Percentiles rank a stretch among this genome's conserved stretches.
phyloP scores from a whole-genome alignment of 805 yeast species.

The Cyberlindnera subsufficiens region DNA sequence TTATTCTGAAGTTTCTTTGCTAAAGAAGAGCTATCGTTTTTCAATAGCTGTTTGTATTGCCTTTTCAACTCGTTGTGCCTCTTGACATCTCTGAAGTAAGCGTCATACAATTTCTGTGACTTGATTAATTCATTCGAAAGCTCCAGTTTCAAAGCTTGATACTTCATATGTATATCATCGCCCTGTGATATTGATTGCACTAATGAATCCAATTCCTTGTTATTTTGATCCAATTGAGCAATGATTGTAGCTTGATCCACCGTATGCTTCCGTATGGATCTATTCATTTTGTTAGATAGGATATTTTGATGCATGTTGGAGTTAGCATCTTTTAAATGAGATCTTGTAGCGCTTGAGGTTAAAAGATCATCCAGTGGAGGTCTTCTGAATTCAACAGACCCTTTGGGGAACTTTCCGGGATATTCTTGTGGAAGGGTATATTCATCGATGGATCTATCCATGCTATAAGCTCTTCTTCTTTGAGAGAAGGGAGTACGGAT shows the following conservation, averaged over 20 bases:
- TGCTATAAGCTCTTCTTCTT: background rate
- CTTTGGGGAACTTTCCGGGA: conserved; percentile 23
- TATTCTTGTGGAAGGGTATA: conserved; percentile 12
- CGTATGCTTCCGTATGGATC: background rate
- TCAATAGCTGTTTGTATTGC: conserved; percentile 2
- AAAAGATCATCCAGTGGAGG: conserved; percentile 1
- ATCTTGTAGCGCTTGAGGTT: conserved; percentile 6
- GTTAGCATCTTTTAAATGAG: conserved; percentile 15
- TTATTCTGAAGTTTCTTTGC: conserved; percentile 6
- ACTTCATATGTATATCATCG: conserved; percentile 15
- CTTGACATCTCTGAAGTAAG: conserved; percentile 26
- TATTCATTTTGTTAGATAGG: background rate
- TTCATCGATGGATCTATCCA: conserved; percentile 2
- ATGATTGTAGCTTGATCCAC: conserved; percentile 4
- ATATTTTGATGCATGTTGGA: conserved; percentile 13
- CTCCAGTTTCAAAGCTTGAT: conserved; percentile 24
- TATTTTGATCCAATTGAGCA: conserved; percentile 23
- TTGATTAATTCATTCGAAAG: conserved; percentile 28
- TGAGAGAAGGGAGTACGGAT: background rate
- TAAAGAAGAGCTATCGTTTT: background rate
- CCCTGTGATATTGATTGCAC: conserved; percentile 17
- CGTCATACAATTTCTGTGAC: conserved; percentile 29
- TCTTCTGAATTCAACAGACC: background rate
- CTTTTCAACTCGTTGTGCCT: conserved; percentile 24
- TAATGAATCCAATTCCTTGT: conserved; percentile 19